These are phyloP conservation scores for Suillus americanus DNA, from an alignment of 768 basidiomycete species.

Conservation along the genomic window DNA sequence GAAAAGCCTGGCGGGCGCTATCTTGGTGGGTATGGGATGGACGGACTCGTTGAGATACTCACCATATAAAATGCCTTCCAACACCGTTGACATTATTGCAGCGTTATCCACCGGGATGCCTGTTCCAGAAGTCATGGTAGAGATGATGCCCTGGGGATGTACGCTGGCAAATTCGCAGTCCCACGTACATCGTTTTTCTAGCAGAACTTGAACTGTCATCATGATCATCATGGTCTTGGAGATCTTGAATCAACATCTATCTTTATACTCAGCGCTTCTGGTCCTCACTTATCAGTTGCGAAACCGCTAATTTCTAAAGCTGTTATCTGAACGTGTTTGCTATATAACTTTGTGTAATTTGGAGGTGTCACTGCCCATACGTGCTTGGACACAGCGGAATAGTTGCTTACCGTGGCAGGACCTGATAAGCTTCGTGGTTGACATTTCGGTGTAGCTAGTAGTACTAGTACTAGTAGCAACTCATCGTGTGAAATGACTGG, in stretches of 20 bases:
- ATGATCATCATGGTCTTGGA: neutral
- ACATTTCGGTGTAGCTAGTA: too few relatives aligned
- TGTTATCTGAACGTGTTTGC: neutral
- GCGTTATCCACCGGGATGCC: conserved; percentile 9
- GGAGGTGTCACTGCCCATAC: too few relatives aligned
- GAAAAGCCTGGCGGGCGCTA: conserved; percentile 32
- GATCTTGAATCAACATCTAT: neutral
- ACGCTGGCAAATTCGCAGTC: neutral
- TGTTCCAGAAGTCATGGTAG: neutral
- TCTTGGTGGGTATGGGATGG: neutral
- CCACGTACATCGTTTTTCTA: neutral
- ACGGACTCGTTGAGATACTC: neutral
- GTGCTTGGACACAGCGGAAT: too few relatives aligned
- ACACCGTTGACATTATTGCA: conserved; percentile 16
- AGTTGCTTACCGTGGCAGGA: too few relatives aligned
- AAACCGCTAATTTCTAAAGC: neutral
- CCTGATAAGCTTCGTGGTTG: too few relatives aligned
- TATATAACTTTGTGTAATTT: too few relatives aligned
- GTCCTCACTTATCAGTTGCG: neutral
- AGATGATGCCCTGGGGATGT: neutral
- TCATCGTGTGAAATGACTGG: too few relatives aligned
- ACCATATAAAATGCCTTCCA: conserved; percentile 22
- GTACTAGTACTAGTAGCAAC: too few relatives aligned
- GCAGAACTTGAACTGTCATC: neutral
- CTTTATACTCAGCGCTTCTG: neutral